A percentile compares a stretch with the other conserved stretches of the same genome.
phyloP scores from a whole-genome alignment of 495 filamentous ascomycete species.

The Lasiosphaeris hirsuta region DNA sequence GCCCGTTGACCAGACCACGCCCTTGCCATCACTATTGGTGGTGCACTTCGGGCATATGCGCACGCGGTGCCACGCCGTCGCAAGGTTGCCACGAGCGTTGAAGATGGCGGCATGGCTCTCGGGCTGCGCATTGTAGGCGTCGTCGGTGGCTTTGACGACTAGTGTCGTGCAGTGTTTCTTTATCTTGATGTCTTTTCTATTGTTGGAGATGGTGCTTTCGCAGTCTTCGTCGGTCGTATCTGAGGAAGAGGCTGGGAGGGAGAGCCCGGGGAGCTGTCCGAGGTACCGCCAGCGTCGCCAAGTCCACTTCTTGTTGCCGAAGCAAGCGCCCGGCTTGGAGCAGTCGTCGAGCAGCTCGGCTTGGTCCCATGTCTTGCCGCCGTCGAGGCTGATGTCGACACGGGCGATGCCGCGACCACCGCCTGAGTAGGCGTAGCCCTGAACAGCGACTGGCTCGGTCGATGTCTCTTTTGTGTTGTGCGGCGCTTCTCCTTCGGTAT shows the following conservation, averaged over 20 bases:
- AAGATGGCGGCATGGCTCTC: conserved; percentile 49
- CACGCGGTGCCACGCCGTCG: conserved; percentile 54
- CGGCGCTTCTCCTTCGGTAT: background rate
- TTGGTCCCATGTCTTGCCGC: conserved; percentile 53
- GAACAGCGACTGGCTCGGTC: conserved; percentile 37
- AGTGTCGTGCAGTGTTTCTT: conserved; percentile 37
- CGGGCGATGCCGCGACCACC: conserved; percentile 53
- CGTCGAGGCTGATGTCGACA: conserved; percentile 56
- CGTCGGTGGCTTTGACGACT: conserved; percentile 56
- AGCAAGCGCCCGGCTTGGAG: conserved; percentile 20
- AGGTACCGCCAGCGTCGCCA: conserved; percentile 54
- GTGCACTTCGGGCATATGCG: conserved; percentile 30
- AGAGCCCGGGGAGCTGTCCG: conserved; percentile 16
- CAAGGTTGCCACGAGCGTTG: conserved; percentile 54
- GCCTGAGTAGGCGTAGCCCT: conserved; percentile 59
- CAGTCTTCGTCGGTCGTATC: background rate
- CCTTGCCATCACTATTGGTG: background rate
- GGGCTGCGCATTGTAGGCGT: conserved; percentile 56
- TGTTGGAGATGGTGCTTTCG: background rate
- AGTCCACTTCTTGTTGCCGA: conserved; percentile 47
- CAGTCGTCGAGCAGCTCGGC: conserved; percentile 46
- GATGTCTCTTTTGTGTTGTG: conserved; percentile 1
- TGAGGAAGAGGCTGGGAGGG: background rate
- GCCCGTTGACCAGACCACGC: conserved; percentile 23
- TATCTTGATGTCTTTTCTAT: background rate